phyloP scores from a whole-genome alignment of 192 early-diverging fungal species.

The Backusella tuberculispora region DNA sequence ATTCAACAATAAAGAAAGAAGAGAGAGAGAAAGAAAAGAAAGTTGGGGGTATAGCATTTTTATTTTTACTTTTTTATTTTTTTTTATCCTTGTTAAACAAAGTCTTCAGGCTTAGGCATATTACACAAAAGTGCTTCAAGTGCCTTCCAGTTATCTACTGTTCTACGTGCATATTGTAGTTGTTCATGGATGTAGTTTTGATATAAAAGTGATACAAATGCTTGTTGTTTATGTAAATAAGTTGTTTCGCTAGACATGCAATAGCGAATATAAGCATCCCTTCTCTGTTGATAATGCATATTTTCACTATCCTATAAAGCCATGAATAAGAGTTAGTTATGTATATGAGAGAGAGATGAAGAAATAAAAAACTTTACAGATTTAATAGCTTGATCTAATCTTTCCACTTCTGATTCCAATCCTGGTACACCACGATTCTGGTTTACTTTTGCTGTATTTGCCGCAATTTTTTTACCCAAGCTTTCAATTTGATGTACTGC shows the following conservation, averaged over 20 bases:
- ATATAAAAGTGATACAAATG: slow-evolving; percentile 60
- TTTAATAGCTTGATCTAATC: slow-evolving; percentile 41
- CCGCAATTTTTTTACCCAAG: slow-evolving; percentile 52
- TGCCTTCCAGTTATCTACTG: slow-evolving; percentile 60
- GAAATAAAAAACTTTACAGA: slow-evolving; percentile 34
- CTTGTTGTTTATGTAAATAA: slow-evolving; percentile 63
- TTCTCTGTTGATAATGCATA: slow-evolving; percentile 51
- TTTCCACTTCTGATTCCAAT: slow-evolving; percentile 48
- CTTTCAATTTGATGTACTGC: slow-evolving; percentile 52
- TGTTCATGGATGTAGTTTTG: slow-evolving; percentile 64
- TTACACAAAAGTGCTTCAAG: slow-evolving; percentile 51
- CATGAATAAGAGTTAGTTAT: neutral
- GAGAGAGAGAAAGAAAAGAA: too few species aligned
- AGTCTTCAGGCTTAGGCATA: slow-evolving; percentile 51
- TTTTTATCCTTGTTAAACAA: slow-evolving; percentile 5
- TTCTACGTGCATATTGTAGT: slow-evolving; percentile 54
- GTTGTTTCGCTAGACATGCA: slow-evolving; percentile 61
- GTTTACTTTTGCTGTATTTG: slow-evolving; percentile 54
- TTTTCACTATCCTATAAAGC: slow-evolving; percentile 52
- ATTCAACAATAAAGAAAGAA: neutral
- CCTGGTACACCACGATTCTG: slow-evolving; percentile 47
- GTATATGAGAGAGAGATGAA: neutral
- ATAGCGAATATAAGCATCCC: slow-evolving; percentile 51
- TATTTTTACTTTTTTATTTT: neutral
- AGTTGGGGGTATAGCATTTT: too few species aligned